Base-by-base conservation (phyloP, 2,329 filamentous ascomycete genomes). In the Apiospora hydei region DNA sequence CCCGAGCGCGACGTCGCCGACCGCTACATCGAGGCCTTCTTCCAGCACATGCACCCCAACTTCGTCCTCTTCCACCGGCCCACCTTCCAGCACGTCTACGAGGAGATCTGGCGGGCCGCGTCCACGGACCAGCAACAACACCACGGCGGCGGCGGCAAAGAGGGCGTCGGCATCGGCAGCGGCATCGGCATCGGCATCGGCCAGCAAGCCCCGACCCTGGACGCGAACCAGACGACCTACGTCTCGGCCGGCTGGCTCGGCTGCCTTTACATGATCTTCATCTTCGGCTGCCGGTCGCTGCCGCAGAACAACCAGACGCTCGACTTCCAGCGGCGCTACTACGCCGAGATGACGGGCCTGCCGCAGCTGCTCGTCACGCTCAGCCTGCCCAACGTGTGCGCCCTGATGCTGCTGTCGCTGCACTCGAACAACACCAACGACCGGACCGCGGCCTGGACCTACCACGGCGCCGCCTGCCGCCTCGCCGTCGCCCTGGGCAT, bases 401-500 rank as follows among this genome's bases (percentile, higher is more conserved):
- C 83, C 0, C 77, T 85, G 38, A 79, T 84, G 70, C 78, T 85
- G 6, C 79, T 84, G 14, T 82, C 83, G 30, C 70, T 84, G 16
- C 82, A 85, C 72, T 80, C 83, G 71, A 81, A 85, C 71, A 82
- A 81, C 47, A 80, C 80, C 38, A 84, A 83, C 16, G 83, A 85
- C 72, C 78, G 82, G 41, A 85, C 82, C 46, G 82, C 79, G 69
- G 80, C 82, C 0, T 85, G 82, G 79, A 78, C 83, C 69, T 77
- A 84, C 3, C 79, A 84, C 13, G 83, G 83, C 3, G 80, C 81
- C 46, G 83, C 81, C 11, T 82, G 82, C 16, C 80, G 83, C 18
- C 82, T 85, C 79, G 82, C 83, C 3, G 82, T 84, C 70, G 83
- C 82, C 18, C 78, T 85, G 70, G 83, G 83, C 4, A 83, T 85